Evolutionary conservation across 257 asterid species (phyloP).

Genomic region (Nicotiana sylvestris): DNA sequence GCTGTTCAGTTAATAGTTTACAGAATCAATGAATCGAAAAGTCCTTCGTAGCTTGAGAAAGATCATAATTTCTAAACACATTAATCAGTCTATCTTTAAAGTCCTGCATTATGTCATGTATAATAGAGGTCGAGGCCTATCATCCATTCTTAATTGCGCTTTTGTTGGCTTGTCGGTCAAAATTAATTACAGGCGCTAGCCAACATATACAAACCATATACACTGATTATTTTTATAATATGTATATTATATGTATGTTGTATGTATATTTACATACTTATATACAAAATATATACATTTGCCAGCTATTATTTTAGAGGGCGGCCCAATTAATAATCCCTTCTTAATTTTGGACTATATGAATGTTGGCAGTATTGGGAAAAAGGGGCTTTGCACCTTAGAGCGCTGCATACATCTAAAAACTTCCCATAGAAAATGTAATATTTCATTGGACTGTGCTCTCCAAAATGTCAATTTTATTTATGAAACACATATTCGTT

Average conservation of each 20-base stretch:
- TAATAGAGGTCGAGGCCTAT: neutral
- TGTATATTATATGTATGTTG: too few species aligned
- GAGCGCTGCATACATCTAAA: neutral
- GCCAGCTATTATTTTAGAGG: too few species aligned
- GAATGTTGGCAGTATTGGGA: neutral
- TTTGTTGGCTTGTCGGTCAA: too few species aligned
- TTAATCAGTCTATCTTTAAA: neutral
- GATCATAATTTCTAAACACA: neutral
- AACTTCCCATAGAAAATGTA: too few species aligned
- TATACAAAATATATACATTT: too few species aligned
- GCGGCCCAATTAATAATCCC: too few species aligned
- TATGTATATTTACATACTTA: too few species aligned
- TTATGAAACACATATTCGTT: neutral
- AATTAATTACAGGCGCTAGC: too few species aligned
- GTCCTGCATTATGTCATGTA: too few species aligned
- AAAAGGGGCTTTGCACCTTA: too few species aligned
- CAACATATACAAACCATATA: too few species aligned
- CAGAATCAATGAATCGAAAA: neutral
- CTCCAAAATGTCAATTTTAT: neutral
- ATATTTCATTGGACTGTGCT: neutral
- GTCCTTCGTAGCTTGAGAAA: neutral
- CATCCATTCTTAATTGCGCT: neutral
- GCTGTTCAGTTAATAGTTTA: constrained; percentile 41
- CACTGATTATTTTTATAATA: too few species aligned
- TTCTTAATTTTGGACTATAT: neutral